Base-by-base conservation (phyloP, 305 asterid genomes). In the Ilex paraguariensis region DNA sequence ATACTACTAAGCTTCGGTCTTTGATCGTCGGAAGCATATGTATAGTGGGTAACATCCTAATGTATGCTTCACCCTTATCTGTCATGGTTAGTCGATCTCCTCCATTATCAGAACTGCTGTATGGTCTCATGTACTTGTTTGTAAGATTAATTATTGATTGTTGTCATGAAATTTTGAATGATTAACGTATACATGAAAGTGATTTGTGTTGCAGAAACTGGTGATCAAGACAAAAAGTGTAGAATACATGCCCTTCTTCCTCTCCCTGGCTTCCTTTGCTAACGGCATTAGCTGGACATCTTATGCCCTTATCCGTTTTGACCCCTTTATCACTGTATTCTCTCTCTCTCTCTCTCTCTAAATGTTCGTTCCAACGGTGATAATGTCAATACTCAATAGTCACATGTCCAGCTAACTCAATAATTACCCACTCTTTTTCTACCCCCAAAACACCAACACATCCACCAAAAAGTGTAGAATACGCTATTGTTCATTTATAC, bases 21-120 rank as follows among this genome's bases (percentile, higher is more conserved):
- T 56, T 70, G 13, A 72, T 93, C 58, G 87, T 87, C 52, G 97
- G 97, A 3, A 82, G 95, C 67, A 66, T 87, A 17, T 83, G 95
- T 91, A 86, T 87, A 90, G 84, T 65, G 31, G 95, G 91, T 6
- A 93, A 87, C 51, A 79, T 84, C 42, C 30, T 84, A 68, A 93
- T 93, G 99, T 93, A 93, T 40, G 99, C 96, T 13, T 61, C 99
- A 0, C 99, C 99, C 2, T 68, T 93, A 1, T 39, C 98, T 39
- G 74, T 90, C 66, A 93, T 93, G 97, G 98, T 92, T 21, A 21
- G 28, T 21, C 28, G 1, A 21, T 21, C 28, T 21, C 28, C 28
- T 21, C 28, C 28, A 21, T 21, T 21, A 0, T 21, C 28, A 21
- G 28, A 21, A 21, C 28, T 21, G 1, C 28, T 21, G 28, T 21